phyloP scores from a whole-genome alignment of 176 grass and related monocot genomes.

The Rhynchospora breviuscula region DNA sequence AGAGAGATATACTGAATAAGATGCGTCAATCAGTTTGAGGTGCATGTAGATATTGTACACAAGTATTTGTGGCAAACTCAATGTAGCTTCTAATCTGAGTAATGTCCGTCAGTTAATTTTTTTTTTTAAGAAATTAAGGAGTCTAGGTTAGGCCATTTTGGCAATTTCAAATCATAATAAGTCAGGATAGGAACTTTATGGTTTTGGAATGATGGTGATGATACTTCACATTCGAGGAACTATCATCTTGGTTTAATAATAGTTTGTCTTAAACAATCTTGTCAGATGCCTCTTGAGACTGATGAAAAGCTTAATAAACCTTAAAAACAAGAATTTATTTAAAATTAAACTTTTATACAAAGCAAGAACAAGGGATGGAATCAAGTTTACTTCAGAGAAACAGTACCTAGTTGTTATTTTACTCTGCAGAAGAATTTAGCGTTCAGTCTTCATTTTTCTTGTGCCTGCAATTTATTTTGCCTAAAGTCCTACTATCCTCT shows the following conservation, averaged over 20 bases:
- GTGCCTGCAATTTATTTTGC: neutral
- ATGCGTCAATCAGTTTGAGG: neutral
- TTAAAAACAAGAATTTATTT: constrained; percentile 41
- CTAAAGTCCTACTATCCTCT: neutral
- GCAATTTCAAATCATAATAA: neutral
- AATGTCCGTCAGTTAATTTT: neutral
- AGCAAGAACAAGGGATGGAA: neutral
- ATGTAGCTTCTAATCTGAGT: neutral
- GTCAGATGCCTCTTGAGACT: constrained; percentile 30
- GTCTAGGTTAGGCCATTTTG: neutral
- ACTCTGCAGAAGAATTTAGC: neutral
- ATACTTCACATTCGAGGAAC: constrained; percentile 34
- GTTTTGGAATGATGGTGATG: constrained; percentile 5
- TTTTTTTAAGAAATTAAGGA: neutral
- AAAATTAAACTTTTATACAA: neutral
- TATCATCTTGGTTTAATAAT: constrained; percentile 47
- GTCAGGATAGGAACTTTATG: neutral
- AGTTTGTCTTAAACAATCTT: constrained; percentile 61
- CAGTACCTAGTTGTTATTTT: neutral
- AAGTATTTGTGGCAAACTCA: neutral
- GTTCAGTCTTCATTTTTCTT: neutral
- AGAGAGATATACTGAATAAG: neutral
- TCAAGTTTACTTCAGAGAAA: neutral
- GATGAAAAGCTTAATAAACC: constrained; percentile 46
- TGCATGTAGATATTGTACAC: neutral